Conservation (phyloP, 345 rosid species). For the Tarenaya hassleriana region DNA sequence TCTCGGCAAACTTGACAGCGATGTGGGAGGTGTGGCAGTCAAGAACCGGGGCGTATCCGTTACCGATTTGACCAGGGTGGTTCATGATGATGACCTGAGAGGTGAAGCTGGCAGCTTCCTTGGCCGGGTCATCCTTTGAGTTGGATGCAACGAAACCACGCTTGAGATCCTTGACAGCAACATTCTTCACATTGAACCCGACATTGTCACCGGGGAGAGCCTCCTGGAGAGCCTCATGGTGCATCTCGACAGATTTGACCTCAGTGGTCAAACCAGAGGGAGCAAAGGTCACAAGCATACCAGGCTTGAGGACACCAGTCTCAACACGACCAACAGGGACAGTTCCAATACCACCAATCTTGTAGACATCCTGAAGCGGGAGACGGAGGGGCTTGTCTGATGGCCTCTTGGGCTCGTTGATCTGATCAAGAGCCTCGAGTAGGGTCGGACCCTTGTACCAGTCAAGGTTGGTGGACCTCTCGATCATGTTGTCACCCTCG, state of each 20-base stretch:
- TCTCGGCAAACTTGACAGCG: slow-evolving; percentile 53
- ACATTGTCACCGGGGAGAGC: slow-evolving; percentile 83
- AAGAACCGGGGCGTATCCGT: slow-evolving; percentile 48
- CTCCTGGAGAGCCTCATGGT: slow-evolving; percentile 72
- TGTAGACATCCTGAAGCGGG: slow-evolving; percentile 57
- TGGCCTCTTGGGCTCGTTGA: slow-evolving; percentile 38
- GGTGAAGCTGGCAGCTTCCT: slow-evolving; percentile 67
- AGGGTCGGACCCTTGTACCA: slow-evolving; percentile 54
- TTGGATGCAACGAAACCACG: slow-evolving; percentile 72
- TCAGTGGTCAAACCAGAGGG: slow-evolving; percentile 77
- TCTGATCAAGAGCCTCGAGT: slow-evolving; percentile 41
- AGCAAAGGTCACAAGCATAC: slow-evolving; percentile 66
- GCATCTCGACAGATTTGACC: slow-evolving; percentile 93
- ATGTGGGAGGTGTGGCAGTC: slow-evolving; percentile 59
- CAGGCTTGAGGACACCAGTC: slow-evolving; percentile 54
- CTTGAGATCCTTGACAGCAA: slow-evolving; percentile 83
- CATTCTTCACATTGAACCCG: slow-evolving; percentile 75
- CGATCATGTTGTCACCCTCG: slow-evolving; percentile 81
- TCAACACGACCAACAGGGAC: slow-evolving; percentile 54
- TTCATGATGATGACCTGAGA: slow-evolving; percentile 60
- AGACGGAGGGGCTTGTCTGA: slow-evolving; percentile 40
- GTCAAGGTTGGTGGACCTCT: slow-evolving; percentile 44
- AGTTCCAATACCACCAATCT: slow-evolving; percentile 56
- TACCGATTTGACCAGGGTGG: slow-evolving; percentile 59
- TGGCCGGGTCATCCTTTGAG: slow-evolving; percentile 86